These are phyloP conservation scores for Ascochyta clinopodiicola DNA, from an alignment of 2,329 filamentous ascomycete species.

Conservation along the genomic window DNA sequence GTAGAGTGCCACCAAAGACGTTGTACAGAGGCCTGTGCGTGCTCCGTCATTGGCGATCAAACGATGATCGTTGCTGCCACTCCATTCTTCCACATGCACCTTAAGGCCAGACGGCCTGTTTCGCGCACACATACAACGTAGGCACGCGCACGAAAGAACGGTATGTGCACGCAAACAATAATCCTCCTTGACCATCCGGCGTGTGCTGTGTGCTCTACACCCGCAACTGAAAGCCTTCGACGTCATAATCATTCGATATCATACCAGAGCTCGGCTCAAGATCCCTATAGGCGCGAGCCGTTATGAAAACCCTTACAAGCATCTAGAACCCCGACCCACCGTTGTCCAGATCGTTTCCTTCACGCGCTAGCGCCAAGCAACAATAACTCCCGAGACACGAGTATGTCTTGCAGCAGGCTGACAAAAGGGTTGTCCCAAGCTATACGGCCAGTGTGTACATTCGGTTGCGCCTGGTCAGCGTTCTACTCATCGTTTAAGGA, in stretches of 20 bases:
- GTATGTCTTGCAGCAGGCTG: background rate
- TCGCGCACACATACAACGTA: background rate
- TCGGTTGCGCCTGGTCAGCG: background rate
- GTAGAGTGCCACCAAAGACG: slow-evolving; percentile 1
- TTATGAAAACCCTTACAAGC: slow-evolving; percentile 4
- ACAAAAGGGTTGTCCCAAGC: background rate
- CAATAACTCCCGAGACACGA: background rate
- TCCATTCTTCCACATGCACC: background rate
- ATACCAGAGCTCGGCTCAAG: background rate
- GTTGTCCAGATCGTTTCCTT: slow-evolving; percentile 1
- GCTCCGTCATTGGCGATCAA: background rate
- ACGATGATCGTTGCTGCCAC: background rate
- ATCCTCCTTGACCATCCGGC: background rate
- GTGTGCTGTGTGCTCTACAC: background rate
- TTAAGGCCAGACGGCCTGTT: background rate
- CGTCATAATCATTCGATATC: slow-evolving; percentile 8
- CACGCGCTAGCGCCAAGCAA: background rate
- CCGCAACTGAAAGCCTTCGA: slow-evolving; percentile 7
- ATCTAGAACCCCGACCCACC: slow-evolving; percentile 2
- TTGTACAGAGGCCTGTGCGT: slow-evolving; percentile 6
- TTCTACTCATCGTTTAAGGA: background rate
- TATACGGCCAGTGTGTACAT: background rate
- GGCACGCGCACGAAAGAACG: background rate
- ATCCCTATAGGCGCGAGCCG: background rate
- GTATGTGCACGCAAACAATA: background rate